Evolutionary conservation across 108 stramenopile genomes (phyloP).

Genomic region (Nitzschia putrida): DNA sequence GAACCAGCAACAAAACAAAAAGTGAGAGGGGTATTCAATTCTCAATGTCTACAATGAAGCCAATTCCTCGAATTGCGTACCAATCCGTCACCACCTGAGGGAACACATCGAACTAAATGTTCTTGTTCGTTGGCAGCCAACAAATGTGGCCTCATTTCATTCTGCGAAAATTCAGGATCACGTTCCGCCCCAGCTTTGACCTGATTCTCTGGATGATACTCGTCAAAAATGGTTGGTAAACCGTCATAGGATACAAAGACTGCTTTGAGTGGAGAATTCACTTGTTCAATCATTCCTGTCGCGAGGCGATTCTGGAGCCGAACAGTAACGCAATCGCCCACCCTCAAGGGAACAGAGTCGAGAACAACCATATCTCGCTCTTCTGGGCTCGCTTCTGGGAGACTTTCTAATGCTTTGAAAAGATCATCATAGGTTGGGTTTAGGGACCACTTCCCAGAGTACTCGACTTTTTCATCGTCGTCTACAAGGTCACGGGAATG

Average conservation of each 20-base stretch:
- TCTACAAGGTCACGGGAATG: conserved; percentile 21
- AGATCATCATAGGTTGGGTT: conserved; percentile 40
- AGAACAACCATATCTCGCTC: conserved; percentile 32
- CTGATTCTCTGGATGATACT: conserved; percentile 49
- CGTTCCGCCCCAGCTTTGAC: conserved; percentile 1
- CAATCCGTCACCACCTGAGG: background rate
- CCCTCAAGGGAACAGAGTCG: conserved; percentile 30
- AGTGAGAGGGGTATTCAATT: too few relatives aligned
- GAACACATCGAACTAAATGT: conserved; percentile 3
- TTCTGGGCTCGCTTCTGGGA: conserved; percentile 24
- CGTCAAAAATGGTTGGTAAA: conserved; percentile 61
- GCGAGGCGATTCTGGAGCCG: conserved; percentile 44
- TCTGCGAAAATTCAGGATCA: background rate
- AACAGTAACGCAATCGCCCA: conserved; percentile 44
- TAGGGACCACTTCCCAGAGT: conserved; percentile 38
- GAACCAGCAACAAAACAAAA: background rate
- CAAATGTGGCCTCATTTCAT: background rate
- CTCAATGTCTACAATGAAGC: too few relatives aligned
- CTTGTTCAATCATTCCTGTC: conserved; percentile 45
- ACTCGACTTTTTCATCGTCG: conserved; percentile 36
- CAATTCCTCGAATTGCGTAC: too few relatives aligned
- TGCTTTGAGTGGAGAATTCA: conserved; percentile 39
- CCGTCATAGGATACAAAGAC: conserved; percentile 58
- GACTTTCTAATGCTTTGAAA: conserved; percentile 40
- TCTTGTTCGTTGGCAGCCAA: background rate